Base-by-base conservation (phyloP, 1,139 yeast genomes). In the Hansenula sp. region DNA sequence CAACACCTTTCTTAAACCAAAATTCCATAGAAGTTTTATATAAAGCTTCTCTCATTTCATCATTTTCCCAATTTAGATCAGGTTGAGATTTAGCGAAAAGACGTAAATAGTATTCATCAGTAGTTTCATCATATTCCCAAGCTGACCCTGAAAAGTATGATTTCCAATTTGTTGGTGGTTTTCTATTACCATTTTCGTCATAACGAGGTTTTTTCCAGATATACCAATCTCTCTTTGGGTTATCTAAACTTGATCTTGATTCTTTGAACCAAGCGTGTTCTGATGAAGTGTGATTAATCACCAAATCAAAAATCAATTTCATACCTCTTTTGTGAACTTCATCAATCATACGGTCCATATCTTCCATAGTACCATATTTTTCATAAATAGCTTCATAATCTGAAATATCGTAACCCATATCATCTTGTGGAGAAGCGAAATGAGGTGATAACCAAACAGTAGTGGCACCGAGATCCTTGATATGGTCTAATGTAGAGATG, bases 151-250 rank as follows among this genome's bases (percentile, higher is more conserved):
- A 67, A 48, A 76, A 77, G 47, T 60, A 61, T 3, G 79, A 71
- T 19, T 52, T 51, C 82, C 82, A 77, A 58, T 77, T 77, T 61
- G 71, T 76, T 19, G 81, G 80, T 22, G 80, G 78, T 19, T 61
- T 65, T 57, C 78, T 67, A 35, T 66, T 64, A 20, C 80, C 80
- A 6, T 68, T 48, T 20, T 54, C 64, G 47, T 71, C 78, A 52
- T 64, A 69, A 44, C 57, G 64, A 18, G 79, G 69, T 31, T 71
- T 68, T 45, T 65, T 68, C 82, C 82, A 77, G 50, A 75, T 66
- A 59, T 75, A 77, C 82, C 82, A 77, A 56, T 77, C 79, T 54
- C 82, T 66, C 61, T 77, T 77, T 18, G 80, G 73, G 55, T 71
- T 75, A 37, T 64, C 61, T 52, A 64, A 68, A 8, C 77, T 70